Base-by-base conservation (phyloP, 2,329 filamentous ascomycete genomes). In the Pseudocercospora eumusae region DNA sequence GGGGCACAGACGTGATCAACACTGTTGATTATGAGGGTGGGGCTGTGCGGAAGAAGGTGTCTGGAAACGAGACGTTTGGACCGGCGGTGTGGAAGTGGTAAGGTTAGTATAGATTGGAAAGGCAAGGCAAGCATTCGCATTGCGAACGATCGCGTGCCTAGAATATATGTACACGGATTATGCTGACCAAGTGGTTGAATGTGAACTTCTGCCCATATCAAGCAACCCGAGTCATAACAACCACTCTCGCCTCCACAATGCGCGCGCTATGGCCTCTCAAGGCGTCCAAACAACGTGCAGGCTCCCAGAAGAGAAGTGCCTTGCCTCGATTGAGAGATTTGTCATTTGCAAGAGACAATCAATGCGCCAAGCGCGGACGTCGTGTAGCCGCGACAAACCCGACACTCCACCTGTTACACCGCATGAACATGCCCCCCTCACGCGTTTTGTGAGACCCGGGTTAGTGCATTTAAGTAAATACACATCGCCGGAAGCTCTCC, bases 41-140 rank as follows among this genome's bases (percentile, higher is more conserved):
- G 8, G 64, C 66, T 9, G 60, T 68, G 20, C 45, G 60, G 44
- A 67, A 70, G 28, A 81, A 76, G 0, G 82, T 95, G 3, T 77
- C 81, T 0, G 83, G 86, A 9, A 88, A 88, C 0, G 81, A 82
- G 23, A 83, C 79, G 62, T 92, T 92, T 75, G 89, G 88, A 0
- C 87, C 87, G 15, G 62, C 63, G 21, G 63, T 56, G 7, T 71
- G 69, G 71, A 71, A 71, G 63, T 69, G 65, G 65, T 67, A 64
- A 55, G 40, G 8, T n/a, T n/a, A n/a, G n/a, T n/a, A 1, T 36
- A 56, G 36, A 4, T 40, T 5, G 18, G 36, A 18, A 40, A 40
- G 36, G 36, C n/a, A 40, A n/a, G 36, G 15, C 36, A 40, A 40
- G 36, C 36, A 40, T 18, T 18, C n/a, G 15, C 15, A 18, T 3